Conservation (phyloP, 2,329 filamentous ascomycete genomes). For the Colletotrichum sp. region DNA sequence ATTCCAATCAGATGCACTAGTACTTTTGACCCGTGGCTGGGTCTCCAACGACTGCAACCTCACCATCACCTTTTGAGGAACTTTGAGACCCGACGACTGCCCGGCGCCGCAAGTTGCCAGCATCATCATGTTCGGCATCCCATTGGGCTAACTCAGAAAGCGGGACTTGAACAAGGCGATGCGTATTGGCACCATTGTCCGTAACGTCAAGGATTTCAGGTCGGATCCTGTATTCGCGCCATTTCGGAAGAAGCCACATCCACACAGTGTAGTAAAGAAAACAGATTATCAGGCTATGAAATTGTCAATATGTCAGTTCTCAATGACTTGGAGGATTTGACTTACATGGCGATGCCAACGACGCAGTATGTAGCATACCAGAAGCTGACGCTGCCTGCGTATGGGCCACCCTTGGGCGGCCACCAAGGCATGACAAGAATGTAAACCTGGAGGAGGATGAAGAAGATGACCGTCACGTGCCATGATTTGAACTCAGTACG, state of each 20-base stretch:
- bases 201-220: slow-evolving; percentile 59
- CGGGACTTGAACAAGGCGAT: slow-evolving; percentile 58
- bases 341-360: slow-evolving; percentile 68
- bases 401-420: slow-evolving; percentile 63
- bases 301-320: fast-evolving
- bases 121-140: slow-evolving; percentile 63
- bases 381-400: slow-evolving; percentile 71
- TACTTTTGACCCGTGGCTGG: not conserved
- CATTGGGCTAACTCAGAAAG: slow-evolving; percentile 53
- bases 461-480: slow-evolving; percentile 63
- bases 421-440: slow-evolving; percentile 77
- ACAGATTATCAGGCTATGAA: slow-evolving; percentile 52
- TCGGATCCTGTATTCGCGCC: slow-evolving; percentile 56
- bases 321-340: slow-evolving; percentile 18
- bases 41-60: not conserved
- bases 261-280: slow-evolving; percentile 63
- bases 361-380: slow-evolving; percentile 76
- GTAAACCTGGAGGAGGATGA: slow-evolving; percentile 63
- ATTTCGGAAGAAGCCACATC: slow-evolving; percentile 61
- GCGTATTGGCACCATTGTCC: slow-evolving; percentile 42
- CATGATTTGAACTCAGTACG: slow-evolving; percentile 62
- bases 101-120: slow-evolving; percentile 31
- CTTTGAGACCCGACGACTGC: not conserved
- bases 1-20: not conserved
- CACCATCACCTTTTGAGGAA: not conserved